Base-by-base conservation (phyloP, 1,284 basidiomycete species). In the Ustilago loliicola region DNA sequence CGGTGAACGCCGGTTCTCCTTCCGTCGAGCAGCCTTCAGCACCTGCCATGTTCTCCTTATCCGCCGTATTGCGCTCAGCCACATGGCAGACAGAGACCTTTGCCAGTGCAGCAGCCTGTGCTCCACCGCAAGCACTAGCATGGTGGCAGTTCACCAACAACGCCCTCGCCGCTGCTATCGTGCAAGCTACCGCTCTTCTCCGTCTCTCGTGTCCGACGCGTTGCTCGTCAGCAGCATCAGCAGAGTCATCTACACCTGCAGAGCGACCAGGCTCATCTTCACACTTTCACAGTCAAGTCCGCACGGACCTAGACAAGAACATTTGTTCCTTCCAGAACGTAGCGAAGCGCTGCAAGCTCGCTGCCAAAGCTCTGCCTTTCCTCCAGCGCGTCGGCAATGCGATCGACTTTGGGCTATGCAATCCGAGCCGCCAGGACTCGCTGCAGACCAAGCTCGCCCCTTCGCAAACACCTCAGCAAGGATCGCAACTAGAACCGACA, bases 91-190 rank as follows among this genome's bases (percentile, higher is more conserved):
- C 72, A 23, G 65, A 66, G 27, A 61, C 67, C 9, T 75, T 56
- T 32, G 63, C 61, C 3, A 65, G 65, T 19, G 68, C 68, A 1
- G 48, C 68, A 21, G 61, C 62, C 8, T 57, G 51, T 53, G 63
- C 67, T 40, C 60, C 62, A 7, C 67, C 63, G 10, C 61, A 61
- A 47, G 67, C 67, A 9, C 57, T 71, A 2, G 60, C 58, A 5
- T 75, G 67, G 72, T 71, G 63, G 67, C 61, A 65, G 15, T 71
- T 75, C 19, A 71, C 67, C 52, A 62, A 65, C 53, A 62, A 75
- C 29, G 72, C 72, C 1, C 57, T 75, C 19, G 70, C 72, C 10
- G 72, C 72, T n/a, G 59, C 72, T n/a, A 42, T 75, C 40, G 62
- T 75, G n/a, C 72, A 75, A 42, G 72, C 67, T 8, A 64, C 60